Evolutionary conservation across 805 yeast genomes (phyloP).

Genomic region (Candida maris): DNA sequence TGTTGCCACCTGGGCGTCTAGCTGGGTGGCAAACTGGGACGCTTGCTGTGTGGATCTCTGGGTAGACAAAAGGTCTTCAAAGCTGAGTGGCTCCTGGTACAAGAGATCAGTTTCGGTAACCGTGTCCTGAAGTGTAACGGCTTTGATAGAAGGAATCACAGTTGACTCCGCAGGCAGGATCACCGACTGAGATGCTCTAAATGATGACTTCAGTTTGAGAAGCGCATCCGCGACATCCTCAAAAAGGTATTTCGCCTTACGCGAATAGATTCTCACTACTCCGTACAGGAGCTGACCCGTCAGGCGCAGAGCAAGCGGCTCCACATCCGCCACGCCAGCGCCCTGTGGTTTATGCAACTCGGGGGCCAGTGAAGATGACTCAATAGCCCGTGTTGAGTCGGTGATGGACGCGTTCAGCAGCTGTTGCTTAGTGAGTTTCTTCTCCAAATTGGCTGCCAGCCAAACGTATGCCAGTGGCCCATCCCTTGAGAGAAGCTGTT

Average conservation of each 20-base stretch:
- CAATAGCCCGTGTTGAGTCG: constrained; percentile 64
- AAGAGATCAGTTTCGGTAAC: constrained; percentile 75
- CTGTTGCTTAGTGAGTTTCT: constrained; percentile 68
- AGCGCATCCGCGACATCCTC: constrained; percentile 82
- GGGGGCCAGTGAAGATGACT: constrained; percentile 33
- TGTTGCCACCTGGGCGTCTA: constrained; percentile 4
- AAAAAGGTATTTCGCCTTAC: constrained; percentile 76
- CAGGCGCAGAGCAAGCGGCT: constrained; percentile 70
- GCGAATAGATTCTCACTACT: constrained; percentile 78
- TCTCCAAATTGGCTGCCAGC: constrained; percentile 89
- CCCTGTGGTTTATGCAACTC: constrained; percentile 6
- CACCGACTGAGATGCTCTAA: constrained; percentile 46
- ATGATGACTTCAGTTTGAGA: constrained; percentile 64
- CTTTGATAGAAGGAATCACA: constrained; percentile 54
- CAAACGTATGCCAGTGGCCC: constrained; percentile 90
- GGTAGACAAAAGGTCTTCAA: constrained; percentile 32
- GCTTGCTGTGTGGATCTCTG: constrained; percentile 9
- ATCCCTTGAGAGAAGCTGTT: constrained; percentile 54
- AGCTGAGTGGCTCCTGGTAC: constrained; percentile 55
- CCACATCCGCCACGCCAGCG: constrained; percentile 29
- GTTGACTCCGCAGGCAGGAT: constrained; percentile 60
- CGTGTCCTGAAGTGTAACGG: constrained; percentile 67
- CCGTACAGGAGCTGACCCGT: constrained; percentile 87
- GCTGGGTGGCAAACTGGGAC: not conserved
- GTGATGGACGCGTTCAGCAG: constrained; percentile 67